A percentile compares a stretch with the other conserved stretches of the same genome.
Conservation (phyloP, 805 yeast genomes). For the Candida adriatica region DNA sequence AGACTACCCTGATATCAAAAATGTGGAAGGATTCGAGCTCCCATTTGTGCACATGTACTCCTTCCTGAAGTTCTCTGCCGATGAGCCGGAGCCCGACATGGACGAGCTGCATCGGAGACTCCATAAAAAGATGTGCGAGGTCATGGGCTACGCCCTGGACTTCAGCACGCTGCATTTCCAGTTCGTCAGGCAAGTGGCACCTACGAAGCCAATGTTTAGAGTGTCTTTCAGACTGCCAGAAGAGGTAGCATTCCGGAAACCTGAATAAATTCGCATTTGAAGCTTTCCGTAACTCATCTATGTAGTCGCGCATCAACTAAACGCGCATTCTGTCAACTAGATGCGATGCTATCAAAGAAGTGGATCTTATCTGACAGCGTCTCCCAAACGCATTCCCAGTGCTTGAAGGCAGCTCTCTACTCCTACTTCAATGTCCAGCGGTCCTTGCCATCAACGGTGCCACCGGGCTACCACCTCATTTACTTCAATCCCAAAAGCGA, state of each 20-base stretch:
- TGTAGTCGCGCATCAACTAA: too few relatives aligned
- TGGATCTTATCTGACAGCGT: slow-evolving; percentile 18
- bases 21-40: slow-evolving; percentile 42
- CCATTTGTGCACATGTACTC: slow-evolving; percentile 87
- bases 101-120: slow-evolving; percentile 66
- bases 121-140: slow-evolving; percentile 41
- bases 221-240: slow-evolving; percentile 69
- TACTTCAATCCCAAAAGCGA: slow-evolving; percentile 56
- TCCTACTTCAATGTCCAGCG: slow-evolving; percentile 21
- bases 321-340: too few relatives aligned
- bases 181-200: slow-evolving; percentile 89
- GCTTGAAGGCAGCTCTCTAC: slow-evolving; percentile 18
- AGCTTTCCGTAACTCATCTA: too few relatives aligned
- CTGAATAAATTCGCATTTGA: too few relatives aligned
- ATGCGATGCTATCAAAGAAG: slow-evolving; percentile 10
- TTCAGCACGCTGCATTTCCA: slow-evolving; percentile 56
- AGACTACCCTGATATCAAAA: slow-evolving; percentile 30
- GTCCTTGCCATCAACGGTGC: slow-evolving; percentile 20
- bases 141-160: slow-evolving; percentile 37
- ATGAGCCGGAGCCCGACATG: slow-evolving; percentile 60
- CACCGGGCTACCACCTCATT: slow-evolving; percentile 57
- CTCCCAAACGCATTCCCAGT: slow-evolving; percentile 17
- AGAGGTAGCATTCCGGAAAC: slow-evolving; percentile 46
- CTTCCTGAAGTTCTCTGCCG: slow-evolving; percentile 80
- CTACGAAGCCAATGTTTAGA: slow-evolving; percentile 95